Base-by-base conservation (phyloP, 192 early-diverging fungal genomes). In the Lunasporangiospora selenospora region DNA sequence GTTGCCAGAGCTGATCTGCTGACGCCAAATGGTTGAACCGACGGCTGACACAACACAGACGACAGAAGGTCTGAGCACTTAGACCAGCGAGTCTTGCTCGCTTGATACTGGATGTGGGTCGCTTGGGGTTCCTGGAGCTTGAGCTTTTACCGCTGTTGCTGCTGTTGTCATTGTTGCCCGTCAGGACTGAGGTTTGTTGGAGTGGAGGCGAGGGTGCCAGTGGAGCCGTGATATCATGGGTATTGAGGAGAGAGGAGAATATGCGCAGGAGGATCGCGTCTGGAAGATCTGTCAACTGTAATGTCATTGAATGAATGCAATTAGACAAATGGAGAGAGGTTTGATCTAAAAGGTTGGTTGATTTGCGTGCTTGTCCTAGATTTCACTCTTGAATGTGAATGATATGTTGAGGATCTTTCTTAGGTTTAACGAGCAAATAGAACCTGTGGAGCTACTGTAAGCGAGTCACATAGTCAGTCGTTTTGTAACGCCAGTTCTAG, bases 1-100 rank as follows among this genome's bases (percentile, higher is more conserved):
- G 45, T 18, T 76, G 45, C 75, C 75, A 76, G 6, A 76, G 75
- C 40, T 63, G 75, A 56, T 76, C 75, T n/a, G 75, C 58, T 3
- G 64, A 66, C 0, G 75, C 75, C 26, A 76, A 15, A 16, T 76
- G 65, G 32, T 67, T 66, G 13, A 76, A 33, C 3, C 75, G 65
- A 6, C 50, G 57, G 46, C 53, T 58, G 59, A 54, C 58, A 41
- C 75, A 76, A 9, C 75, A 61, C 2, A 67, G 47, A 0, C 62
- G 58, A 53, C 75, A 66, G 6, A 76, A 41, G 2, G 57, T 55
- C 2, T 48, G 32, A 4, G 75, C 65, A 3, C 61, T 53, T 26
- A 33, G 24, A 31, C 69, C 69, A 27, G 61, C 69, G 6, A 46
- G 31, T 1, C 57, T 39, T 0, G 13, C 21, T 15, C 11, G 3